Percentiles rank a stretch among this genome's conserved stretches.
Conservation (phyloP, 1,284 basidiomycete genomes). For the Schizopora paradoxa region DNA sequence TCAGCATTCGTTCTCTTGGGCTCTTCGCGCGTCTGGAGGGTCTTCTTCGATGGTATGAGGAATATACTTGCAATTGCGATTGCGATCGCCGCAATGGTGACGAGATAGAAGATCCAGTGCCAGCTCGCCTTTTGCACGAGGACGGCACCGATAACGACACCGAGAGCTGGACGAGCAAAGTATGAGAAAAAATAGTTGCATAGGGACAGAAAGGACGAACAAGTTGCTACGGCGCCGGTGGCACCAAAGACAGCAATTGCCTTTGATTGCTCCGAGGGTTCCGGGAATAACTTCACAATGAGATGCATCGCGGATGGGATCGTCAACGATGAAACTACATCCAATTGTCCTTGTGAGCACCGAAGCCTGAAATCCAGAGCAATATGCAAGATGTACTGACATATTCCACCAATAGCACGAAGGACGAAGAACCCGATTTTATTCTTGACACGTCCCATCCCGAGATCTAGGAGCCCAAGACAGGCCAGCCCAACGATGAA, state of each 20-base stretch:
- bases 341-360: too few relatives aligned
- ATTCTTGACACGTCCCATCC: constrained; percentile 36
- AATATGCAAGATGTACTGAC: constrained; percentile 21
- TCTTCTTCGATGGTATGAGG: constrained; percentile 25
- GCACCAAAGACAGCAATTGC: constrained; percentile 44
- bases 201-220: constrained; percentile 27
- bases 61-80: constrained; percentile 26
- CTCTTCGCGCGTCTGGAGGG: neutral
- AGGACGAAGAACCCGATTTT: constrained; percentile 39
- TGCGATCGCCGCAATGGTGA: constrained; percentile 30
- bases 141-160: constrained; percentile 37
- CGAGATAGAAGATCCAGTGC: constrained; percentile 35
- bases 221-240: constrained; percentile 39
- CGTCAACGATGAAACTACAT: constrained; percentile 15
- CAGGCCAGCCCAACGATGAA: constrained; percentile 30
- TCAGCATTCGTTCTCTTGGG: constrained; percentile 1
- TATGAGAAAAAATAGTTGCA: neutral
- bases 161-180: constrained; percentile 19
- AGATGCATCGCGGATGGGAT: constrained; percentile 29
- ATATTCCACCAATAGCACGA: constrained; percentile 38
- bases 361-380: constrained; percentile 1
- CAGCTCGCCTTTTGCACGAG: constrained; percentile 32
- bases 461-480: constrained; percentile 35
- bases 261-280: constrained; percentile 38
- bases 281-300: constrained; percentile 41